Base-by-base conservation (phyloP, 2,329 filamentous ascomycete genomes). In the Cladosporium sp. region DNA sequence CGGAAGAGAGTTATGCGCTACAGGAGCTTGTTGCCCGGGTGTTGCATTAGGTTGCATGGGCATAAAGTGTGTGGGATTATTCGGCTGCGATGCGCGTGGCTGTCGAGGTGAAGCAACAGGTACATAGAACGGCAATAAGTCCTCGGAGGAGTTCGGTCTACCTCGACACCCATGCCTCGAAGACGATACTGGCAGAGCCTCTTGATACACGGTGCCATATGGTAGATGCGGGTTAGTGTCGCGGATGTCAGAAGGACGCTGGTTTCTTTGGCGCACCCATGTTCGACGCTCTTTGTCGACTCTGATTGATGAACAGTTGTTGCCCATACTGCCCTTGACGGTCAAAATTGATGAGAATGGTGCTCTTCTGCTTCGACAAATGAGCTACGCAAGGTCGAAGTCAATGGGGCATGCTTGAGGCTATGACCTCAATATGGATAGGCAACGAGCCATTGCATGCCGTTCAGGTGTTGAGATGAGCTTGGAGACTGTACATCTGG, bases 191-290 rank as follows among this genome's bases (percentile, higher is more conserved):
- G 49, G n/a, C 8, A 42, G 36, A 9, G 37, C 37, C 2, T 22
- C 25, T 12, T 8, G 13, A n/a, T 52, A 52, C 12, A 28, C 13
- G 10, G 36, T 52, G 17, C 47, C 19, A 19, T 36, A 19, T 6
- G 5, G 20, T 32, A 4, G 49, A 15, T 40, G n/a, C 13, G 49
- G 25, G 7, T 9, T 32, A 8, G 20, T 22, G 17, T 20, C n/a
- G 2, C 24, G 36, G 10, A 32, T 12, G 20, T 42, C n/a, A 15
- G 19, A 15, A 17, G 24, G 25, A 19, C 50, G 50, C 19, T 53
- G 50, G 24, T 37, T 36, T 28, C 37, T 53, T 19, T 44, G 24
- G 19, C 50, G 50, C 36, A 44, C 37, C 50, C 50, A 53, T 34
- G n/a, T 37, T 15, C 50, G 36, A 2, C 50, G 50, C 17, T 53